Base-by-base conservation (phyloP, 371 early-diverging fungal genomes). In the Rhizopus microsporus region DNA sequence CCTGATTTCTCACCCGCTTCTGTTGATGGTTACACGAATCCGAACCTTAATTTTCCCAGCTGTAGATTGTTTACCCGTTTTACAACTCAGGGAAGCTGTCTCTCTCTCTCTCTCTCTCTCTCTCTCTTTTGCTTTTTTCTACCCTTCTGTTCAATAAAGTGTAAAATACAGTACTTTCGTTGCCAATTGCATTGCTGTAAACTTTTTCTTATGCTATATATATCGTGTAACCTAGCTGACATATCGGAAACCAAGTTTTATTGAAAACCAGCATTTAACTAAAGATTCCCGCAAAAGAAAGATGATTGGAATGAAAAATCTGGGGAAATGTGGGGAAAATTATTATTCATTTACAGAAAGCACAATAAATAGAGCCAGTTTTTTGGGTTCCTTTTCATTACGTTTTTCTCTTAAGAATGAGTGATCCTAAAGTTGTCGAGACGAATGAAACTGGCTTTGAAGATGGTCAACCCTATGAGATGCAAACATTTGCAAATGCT, bases 271-370 rank as follows among this genome's bases (percentile, higher is more conserved):
- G n/a, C 17, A 29, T 46, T 46, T 9, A 46, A 23, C 8, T 29
- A 15, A 2, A 9, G 9, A 29, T 46, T 46, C 46, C 46, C 46
- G 29, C 29, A 17, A 17, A 7, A 29, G 13, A 13, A 7, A 23
- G 37, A 34, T 57, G 6, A 51, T 62, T 56, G 51, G 56, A 31
- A 35, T 51, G 52, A 39, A 62, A 34, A 44, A 13, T 46, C 46
- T 47, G 57, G 63, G 63, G 63, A 56, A 62, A 51, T 62, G 63
- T 62, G 57, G 63, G 57, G 63, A 62, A 62, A 31, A 23, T 4
- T 12, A 16, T 9, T 37, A 37, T 13, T 37, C 16, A 10, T 37
- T 32, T 38, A 34, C 29, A 16, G 31, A 33, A 29, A 49, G 1
- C 13, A 7, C 45, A 31, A 55, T 61, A 51, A 34, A 51, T n/a